phyloP scores from a whole-genome alignment of 495 filamentous ascomycete species.

The Mycothermus thermophilus region DNA sequence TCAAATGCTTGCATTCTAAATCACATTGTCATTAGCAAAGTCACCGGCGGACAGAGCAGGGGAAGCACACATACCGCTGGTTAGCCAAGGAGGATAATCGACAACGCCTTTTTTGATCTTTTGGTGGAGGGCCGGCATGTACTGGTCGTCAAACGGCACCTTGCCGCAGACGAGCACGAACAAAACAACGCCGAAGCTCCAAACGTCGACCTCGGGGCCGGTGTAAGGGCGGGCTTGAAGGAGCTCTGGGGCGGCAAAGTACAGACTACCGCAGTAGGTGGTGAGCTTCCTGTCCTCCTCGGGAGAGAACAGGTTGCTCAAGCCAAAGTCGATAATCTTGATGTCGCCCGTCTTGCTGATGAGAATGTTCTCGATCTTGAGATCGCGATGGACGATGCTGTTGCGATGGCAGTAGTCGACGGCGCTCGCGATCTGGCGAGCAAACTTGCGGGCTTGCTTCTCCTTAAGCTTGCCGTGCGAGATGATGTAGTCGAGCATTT shows the following conservation, averaged over 20 bases:
- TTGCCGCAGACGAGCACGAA: slow-evolving; percentile 97
- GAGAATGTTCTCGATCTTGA: slow-evolving; percentile 99
- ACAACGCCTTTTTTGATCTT: slow-evolving; percentile 98
- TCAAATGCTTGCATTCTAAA: slow-evolving; percentile 85
- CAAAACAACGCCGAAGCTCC: slow-evolving; percentile 99
- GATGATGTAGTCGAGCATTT: slow-evolving; percentile 99
- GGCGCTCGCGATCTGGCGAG: slow-evolving; percentile 93
- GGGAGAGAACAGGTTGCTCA: slow-evolving; percentile 93
- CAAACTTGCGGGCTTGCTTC: slow-evolving; percentile 96
- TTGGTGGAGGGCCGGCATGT: slow-evolving; percentile 95
- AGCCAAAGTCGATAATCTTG: slow-evolving; percentile 98
- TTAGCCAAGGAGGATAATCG: slow-evolving; percentile 89
- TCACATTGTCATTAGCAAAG: slow-evolving; percentile 19
- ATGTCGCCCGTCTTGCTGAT: slow-evolving; percentile 99
- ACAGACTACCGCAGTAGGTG: slow-evolving; percentile 95
- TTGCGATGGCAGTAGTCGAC: slow-evolving; percentile 98
- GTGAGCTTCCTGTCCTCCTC: slow-evolving; percentile 58
- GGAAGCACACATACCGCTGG: slow-evolving; percentile 48
- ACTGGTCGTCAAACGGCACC: slow-evolving; percentile 97
- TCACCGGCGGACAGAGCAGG: neutral
- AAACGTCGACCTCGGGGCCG: slow-evolving; percentile 92
- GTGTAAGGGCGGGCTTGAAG: slow-evolving; percentile 90
- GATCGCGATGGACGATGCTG: slow-evolving; percentile 92
- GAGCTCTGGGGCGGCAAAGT: slow-evolving; percentile 93
- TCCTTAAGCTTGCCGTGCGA: slow-evolving; percentile 95